A percentile compares a stretch with the other conserved stretches of the same genome.
phyloP scores from a whole-genome alignment of 2,329 filamentous ascomycete genomes.

The Nemania serpens region DNA sequence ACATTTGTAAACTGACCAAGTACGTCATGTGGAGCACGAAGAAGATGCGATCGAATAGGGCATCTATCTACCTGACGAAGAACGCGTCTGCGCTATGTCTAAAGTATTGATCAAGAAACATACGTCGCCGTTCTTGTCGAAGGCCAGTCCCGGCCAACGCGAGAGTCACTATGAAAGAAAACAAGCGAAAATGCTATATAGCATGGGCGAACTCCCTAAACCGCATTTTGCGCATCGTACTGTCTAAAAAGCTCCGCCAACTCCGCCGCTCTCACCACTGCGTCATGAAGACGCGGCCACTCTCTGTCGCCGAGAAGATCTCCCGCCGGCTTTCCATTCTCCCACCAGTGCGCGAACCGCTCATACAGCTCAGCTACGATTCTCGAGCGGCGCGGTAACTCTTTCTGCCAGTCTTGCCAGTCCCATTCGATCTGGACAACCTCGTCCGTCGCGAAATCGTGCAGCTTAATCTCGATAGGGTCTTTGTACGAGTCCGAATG shows the following conservation, averaged over 20 bases:
- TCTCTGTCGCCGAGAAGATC: conserved; percentile 37
- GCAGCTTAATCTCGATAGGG: conserved; percentile 53
- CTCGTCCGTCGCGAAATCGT: conserved; percentile 53
- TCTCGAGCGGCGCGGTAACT: conserved; percentile 49
- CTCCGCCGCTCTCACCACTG: conserved; percentile 29
- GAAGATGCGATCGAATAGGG: not conserved
- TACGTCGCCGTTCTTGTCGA: not conserved
- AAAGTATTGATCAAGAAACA: not conserved
- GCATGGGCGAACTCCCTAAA: not conserved
- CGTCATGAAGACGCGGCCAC: conserved; percentile 48
- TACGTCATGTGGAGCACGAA: not conserved
- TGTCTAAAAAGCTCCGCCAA: conserved; percentile 32
- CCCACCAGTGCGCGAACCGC: conserved; percentile 48
- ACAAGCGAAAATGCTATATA: not conserved
- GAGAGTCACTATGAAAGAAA: not conserved
- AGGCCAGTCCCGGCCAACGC: not conserved
- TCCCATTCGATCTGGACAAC: conserved; percentile 50
- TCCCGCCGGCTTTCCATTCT: conserved; percentile 22
- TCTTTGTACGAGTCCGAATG: conserved; percentile 44
- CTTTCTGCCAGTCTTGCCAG: conserved; percentile 53
- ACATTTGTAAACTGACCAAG: too few relatives aligned
- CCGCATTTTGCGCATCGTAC: conserved; percentile 27
- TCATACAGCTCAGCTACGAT: conserved; percentile 63
- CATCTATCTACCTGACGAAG: too few relatives aligned
- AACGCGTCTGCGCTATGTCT: too few relatives aligned